A percentile compares a stretch with the other conserved stretches of the same genome.
Conservation (phyloP, 768 basidiomycete genomes). For the Lentinula sp. region DNA sequence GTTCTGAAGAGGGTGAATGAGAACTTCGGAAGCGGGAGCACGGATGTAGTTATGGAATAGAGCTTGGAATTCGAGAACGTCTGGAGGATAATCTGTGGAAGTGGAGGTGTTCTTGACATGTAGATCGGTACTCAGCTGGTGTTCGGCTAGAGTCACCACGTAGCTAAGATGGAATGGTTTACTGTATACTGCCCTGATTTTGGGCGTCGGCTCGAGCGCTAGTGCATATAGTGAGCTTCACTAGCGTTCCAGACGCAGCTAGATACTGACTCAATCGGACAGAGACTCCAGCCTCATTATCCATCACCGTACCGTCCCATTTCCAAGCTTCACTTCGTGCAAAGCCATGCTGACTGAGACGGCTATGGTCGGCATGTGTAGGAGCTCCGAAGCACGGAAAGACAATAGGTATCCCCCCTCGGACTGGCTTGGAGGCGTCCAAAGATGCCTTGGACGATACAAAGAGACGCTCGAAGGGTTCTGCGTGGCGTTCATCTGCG, state of each 20-base stretch:
- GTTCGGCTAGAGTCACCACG: conserved; percentile 70
- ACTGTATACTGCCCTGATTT: conserved; percentile 53
- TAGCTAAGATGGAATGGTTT: conserved; percentile 70
- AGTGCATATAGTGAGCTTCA: neutral
- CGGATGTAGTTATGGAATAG: conserved; percentile 89
- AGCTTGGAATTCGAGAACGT: conserved; percentile 79
- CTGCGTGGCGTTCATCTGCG: conserved; percentile 24
- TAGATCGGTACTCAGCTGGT: conserved; percentile 73
- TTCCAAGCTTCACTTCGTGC: conserved; percentile 76
- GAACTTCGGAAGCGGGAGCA: conserved; percentile 51
- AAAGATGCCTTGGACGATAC: conserved; percentile 73
- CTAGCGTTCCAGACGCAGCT: neutral
- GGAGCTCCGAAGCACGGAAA: conserved; percentile 92
- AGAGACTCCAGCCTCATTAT: conserved; percentile 68
- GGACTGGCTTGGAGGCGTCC: conserved; percentile 66
- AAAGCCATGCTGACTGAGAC: conserved; percentile 86
- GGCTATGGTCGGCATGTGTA: conserved; percentile 60
- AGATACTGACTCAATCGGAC: conserved; percentile 62
- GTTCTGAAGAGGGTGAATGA: conserved; percentile 59
- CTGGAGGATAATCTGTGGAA: conserved; percentile 27
- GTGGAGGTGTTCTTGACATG: conserved; percentile 70
- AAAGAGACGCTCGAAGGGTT: conserved; percentile 66
- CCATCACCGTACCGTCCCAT: conserved; percentile 56
- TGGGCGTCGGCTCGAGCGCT: conserved; percentile 62
- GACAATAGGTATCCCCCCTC: conserved; percentile 54